Evolutionary conservation across 768 basidiomycete genomes (phyloP).

Genomic region (Leucocoprinus birnbaumii): DNA sequence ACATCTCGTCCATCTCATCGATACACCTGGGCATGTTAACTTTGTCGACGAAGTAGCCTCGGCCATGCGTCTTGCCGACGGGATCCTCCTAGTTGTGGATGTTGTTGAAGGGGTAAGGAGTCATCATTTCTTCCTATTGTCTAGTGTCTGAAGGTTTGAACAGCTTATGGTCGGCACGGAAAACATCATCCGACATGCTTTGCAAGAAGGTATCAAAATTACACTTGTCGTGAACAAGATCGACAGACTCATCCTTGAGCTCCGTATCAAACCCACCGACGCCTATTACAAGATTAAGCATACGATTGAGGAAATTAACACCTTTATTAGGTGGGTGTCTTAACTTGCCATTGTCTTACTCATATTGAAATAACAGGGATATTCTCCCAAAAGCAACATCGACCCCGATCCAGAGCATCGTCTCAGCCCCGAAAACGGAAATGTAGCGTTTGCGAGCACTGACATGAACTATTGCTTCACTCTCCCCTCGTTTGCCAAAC

Average conservation of each 20-base stretch:
- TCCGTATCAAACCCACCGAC: conserved; percentile 92
- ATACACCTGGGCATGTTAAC: conserved; percentile 98
- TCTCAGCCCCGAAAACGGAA: conserved; percentile 91
- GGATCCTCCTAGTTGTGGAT: conserved; percentile 91
- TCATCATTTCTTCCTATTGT: not conserved
- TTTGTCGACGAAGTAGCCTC: conserved; percentile 98
- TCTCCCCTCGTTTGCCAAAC: conserved; percentile 87
- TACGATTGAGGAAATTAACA: conserved; percentile 98
- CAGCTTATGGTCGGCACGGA: conserved; percentile 94
- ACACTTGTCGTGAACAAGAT: conserved; percentile 97
- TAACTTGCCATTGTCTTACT: not conserved
- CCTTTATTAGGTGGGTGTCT: conserved; percentile 77
- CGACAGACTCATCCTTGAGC: conserved; percentile 93
- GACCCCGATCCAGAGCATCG: conserved; percentile 87
- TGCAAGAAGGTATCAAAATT: conserved; percentile 87
- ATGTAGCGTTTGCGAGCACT: conserved; percentile 95
- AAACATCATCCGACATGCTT: conserved; percentile 80
- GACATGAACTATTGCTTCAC: conserved; percentile 99
- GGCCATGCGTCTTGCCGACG: conserved; percentile 83
- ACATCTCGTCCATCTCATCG: conserved; percentile 89
- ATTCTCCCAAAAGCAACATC: conserved; percentile 50
- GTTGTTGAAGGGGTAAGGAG: conserved; percentile 92
- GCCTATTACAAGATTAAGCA: conserved; percentile 99
- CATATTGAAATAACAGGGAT: conserved; percentile 3
- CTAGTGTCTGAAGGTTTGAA: conserved; percentile 14